Base-by-base conservation (phyloP, 2,329 filamentous ascomycete species). In the Passalora sequoiae region DNA sequence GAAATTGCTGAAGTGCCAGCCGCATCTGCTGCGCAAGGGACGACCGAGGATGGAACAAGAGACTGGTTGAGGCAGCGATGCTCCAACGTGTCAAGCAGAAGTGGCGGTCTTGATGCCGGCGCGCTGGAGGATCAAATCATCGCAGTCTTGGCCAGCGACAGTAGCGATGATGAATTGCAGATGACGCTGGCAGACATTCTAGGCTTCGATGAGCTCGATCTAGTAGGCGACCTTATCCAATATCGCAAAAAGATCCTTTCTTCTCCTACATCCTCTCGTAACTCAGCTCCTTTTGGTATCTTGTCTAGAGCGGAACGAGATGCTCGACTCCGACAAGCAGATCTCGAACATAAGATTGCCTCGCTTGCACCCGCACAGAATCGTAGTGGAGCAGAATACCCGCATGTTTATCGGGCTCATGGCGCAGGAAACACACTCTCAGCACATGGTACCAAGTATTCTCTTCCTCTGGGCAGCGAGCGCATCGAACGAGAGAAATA, bases 201-300 rank as follows among this genome's bases (percentile, higher is more conserved):
- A 47, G 92, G 94, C 0, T 97, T 91, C 58, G 89, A 92, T 56
- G 88, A 97, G 60, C 73, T 98, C 13, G 91, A 98, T 53, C 82
- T 98, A 57, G 84, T 97, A 40, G 89, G 89, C 50, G 87, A 96
- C 50, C 71, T 97, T n/a, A 83, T 97, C 40, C 76, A 81, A 2
- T 81, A 91, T 62, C 80, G 89, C 40, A 70, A 76, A 39, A 78
- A 86, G 33, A 78, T 97, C 32, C 64, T 82, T 8, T 56, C 58
- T 15, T 58, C 63, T 4, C 41, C 61, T 19, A 57, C 55, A 48
- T 60, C 60, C 37, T n/a, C n/a, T n/a, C 62, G 60, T 6, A 61
- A 64, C 43, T 69, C 67, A 41, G 66, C 44, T 24, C 46, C 51
- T 74, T 29, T 60, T 73, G 55, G 74, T 3, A 72, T 97, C 4